A percentile compares a stretch with the other conserved stretches of the same genome.
Evolutionary conservation across 1,139 yeast species (phyloP).

Genomic region (Hemisphaericaspora xylofermentans): DNA sequence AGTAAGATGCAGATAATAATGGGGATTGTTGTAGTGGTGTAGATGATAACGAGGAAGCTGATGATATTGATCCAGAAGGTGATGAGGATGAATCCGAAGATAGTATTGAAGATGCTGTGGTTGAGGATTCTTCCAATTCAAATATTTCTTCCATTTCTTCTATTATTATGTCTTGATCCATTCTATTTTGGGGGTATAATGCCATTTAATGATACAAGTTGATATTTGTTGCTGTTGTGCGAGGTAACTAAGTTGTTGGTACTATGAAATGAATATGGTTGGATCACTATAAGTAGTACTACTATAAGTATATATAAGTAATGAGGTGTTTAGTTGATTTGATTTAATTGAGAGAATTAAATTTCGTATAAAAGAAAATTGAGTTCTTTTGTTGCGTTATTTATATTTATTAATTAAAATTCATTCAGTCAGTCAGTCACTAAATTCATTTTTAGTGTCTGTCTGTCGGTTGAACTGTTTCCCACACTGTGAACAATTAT

Average conservation of each 20-base stretch:
- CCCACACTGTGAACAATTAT: neutral
- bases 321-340: too few species aligned
- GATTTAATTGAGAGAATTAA: too few species aligned
- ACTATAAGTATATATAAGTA: too few species aligned
- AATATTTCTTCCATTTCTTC: constrained; percentile 5
- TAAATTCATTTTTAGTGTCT: too few species aligned
- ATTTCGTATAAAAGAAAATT: too few species aligned
- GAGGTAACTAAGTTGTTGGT: neutral
- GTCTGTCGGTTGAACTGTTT: neutral
- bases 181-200: neutral
- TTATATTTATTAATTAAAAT: too few species aligned
- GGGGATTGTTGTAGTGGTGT: constrained; percentile 5
- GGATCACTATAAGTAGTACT: too few species aligned
- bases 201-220: neutral
- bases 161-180: neutral
- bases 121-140: constrained; percentile 4
- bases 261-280: too few species aligned
- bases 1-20: constrained; percentile 5
- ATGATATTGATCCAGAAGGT: neutral
- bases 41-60: constrained; percentile 1
- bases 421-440: too few species aligned
- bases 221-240: neutral
- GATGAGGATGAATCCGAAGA: constrained; percentile 3
- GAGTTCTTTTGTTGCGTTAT: too few species aligned
- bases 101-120: neutral